Conservation (phyloP, 2,329 filamentous ascomycete species). For the Claviceps capensis region DNA sequence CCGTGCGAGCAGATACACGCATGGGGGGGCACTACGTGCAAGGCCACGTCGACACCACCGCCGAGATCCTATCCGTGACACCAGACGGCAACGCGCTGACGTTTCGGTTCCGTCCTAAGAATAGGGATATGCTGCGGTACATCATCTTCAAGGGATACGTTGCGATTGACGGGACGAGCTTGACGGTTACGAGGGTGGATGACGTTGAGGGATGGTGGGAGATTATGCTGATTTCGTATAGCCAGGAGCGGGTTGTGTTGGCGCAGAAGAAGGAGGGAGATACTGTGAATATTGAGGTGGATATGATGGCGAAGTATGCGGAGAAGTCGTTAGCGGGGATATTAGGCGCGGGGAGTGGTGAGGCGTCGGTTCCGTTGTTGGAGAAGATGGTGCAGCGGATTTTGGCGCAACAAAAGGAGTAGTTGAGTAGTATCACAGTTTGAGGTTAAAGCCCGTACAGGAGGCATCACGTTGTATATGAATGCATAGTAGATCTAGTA, state of each 20-base stretch:
- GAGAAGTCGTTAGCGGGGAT: slow-evolving; percentile 73
- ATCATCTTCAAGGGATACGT: slow-evolving; percentile 95
- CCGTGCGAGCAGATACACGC: slow-evolving; percentile 77
- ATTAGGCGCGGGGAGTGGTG: slow-evolving; percentile 44
- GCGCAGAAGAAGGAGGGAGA: slow-evolving; percentile 68
- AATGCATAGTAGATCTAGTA: no score
- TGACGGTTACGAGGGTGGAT: slow-evolving; percentile 80
- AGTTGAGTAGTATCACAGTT: neutral
- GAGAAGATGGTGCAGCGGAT: slow-evolving; percentile 63
- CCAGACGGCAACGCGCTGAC: slow-evolving; percentile 85
- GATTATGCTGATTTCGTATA: slow-evolving; percentile 96
- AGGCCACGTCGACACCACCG: slow-evolving; percentile 88
- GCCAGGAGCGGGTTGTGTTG: slow-evolving; percentile 80
- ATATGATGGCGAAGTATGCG: slow-evolving; percentile 74
- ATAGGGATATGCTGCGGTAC: slow-evolving; percentile 61
- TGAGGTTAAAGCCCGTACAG: no score
- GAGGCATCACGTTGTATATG: no score
- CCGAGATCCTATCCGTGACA: slow-evolving; percentile 55
- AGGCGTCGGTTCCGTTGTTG: slow-evolving; percentile 40
- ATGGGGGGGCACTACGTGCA: slow-evolving; percentile 99
- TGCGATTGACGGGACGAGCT: slow-evolving; percentile 82
- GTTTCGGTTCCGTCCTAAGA: slow-evolving; percentile 64
- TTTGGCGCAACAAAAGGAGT: slow-evolving; percentile 45
- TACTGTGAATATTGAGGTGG: slow-evolving; percentile 82
- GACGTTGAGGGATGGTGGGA: slow-evolving; percentile 76